These are phyloP conservation scores for Voacanga thouarsii DNA, from an alignment of 257 asterid species.

Conservation along the genomic window DNA sequence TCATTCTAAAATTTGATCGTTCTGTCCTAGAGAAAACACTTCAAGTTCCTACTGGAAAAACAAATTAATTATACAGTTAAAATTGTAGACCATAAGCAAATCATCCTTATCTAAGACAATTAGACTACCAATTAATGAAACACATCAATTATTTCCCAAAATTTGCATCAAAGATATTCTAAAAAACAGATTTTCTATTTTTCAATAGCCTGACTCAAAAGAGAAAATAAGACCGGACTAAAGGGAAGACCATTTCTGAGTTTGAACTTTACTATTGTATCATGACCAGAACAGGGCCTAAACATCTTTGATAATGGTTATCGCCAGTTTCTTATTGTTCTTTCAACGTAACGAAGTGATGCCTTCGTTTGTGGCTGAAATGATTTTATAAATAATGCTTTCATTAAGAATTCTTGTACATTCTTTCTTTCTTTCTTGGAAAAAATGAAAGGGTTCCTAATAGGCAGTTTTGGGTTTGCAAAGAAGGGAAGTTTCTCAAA, in stretches of 20 bases:
- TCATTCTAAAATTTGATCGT: slow-evolving; percentile 18
- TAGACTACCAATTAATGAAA: background rate
- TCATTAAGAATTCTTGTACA: background rate
- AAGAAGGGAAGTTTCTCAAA: background rate
- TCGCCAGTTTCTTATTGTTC: background rate
- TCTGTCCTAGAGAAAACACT: background rate
- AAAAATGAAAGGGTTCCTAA: background rate
- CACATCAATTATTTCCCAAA: background rate
- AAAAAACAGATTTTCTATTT: background rate
- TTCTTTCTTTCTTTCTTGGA: background rate
- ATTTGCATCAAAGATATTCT: background rate
- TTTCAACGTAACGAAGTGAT: background rate
- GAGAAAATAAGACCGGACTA: background rate
- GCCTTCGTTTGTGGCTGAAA: background rate
- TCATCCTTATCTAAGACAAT: background rate
- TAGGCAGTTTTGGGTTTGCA: background rate
- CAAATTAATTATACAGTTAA: background rate
- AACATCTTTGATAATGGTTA: background rate
- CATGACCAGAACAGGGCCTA: background rate
- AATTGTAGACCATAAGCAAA: background rate
- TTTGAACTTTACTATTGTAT: background rate
- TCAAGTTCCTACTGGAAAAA: background rate
- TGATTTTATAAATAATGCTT: background rate
- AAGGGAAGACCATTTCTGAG: background rate
- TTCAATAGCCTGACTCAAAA: background rate